Evolutionary conservation across 2,329 filamentous ascomycete genomes (phyloP).

Genomic region (Huntiella moniliformis): DNA sequence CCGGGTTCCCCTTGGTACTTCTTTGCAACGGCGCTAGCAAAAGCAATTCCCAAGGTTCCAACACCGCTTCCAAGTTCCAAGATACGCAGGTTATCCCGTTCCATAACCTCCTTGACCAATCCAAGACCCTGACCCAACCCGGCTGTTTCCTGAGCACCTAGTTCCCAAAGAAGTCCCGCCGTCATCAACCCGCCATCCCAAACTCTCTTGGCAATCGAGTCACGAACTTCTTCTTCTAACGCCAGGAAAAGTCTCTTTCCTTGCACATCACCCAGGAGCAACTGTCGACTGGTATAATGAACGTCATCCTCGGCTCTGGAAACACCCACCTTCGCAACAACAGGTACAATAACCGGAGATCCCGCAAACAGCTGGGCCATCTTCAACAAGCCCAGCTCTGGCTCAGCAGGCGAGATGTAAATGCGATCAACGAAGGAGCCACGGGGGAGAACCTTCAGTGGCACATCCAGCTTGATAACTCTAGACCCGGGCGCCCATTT

Average conservation of each 20-base stretch:
- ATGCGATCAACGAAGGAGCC: constrained; percentile 11
- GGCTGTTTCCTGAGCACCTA: not conserved
- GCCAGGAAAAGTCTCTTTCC: constrained; percentile 9
- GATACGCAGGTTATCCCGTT: constrained; percentile 15
- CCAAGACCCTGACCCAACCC: not conserved
- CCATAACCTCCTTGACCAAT: constrained; percentile 1
- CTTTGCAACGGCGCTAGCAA: constrained; percentile 21
- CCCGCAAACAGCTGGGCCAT: constrained; percentile 8
- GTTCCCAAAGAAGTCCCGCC: constrained; percentile 18
- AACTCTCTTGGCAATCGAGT: constrained; percentile 40
- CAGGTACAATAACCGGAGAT: constrained; percentile 10
- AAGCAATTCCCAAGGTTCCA: constrained; percentile 33
- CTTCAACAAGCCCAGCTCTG: constrained; percentile 5
- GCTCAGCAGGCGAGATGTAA: constrained; percentile 11
- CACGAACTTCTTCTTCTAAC: constrained; percentile 38
- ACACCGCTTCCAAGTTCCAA: constrained; percentile 39
- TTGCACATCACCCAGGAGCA: constrained; percentile 11
- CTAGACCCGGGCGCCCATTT: constrained; percentile 21
- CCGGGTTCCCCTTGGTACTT: constrained; percentile 8
- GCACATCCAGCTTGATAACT: constrained; percentile 19
- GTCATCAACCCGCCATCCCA: constrained; percentile 39
- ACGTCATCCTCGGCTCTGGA: constrained; percentile 6
- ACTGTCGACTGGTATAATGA: constrained; percentile 8
- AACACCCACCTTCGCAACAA: constrained; percentile 4
- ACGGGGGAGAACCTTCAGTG: constrained; percentile 11